Percentiles rank a stretch among this genome's conserved stretches.
These are phyloP conservation scores for Hyphodiscus sp. DNA, from an alignment of 2,329 filamentous ascomycete species.

Conservation along the genomic window DNA sequence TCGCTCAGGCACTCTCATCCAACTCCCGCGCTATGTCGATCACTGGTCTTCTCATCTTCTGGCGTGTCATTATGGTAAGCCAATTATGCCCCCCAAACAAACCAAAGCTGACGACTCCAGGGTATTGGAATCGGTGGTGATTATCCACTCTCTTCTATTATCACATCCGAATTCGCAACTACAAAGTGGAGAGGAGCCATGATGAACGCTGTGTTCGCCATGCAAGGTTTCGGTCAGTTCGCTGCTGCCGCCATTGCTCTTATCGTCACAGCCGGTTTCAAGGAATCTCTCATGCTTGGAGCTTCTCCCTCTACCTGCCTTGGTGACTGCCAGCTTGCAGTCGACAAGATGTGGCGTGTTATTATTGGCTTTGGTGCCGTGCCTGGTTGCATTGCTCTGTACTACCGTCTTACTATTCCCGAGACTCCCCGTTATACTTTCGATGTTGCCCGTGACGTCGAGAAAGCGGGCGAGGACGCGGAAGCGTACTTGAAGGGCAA, in stretches of 20 bases:
- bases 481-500: constrained; percentile 67
- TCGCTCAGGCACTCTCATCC: constrained; percentile 63
- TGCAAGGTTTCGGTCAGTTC: constrained; percentile 81
- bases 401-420: constrained; percentile 78
- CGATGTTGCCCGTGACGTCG: constrained; percentile 67
- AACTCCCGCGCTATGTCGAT: constrained; percentile 56
- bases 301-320: constrained; percentile 49
- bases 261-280: constrained; percentile 68
- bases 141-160: constrained; percentile 76
- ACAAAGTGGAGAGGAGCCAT: constrained; percentile 82
- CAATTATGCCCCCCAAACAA: neutral
- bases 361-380: constrained; percentile 78
- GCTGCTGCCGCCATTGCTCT: constrained; percentile 68
- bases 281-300: constrained; percentile 50
- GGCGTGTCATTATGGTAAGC: constrained; percentile 66
- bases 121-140: constrained; percentile 68
- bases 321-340: constrained; percentile 58
- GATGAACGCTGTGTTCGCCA: constrained; percentile 82
- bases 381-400: constrained; percentile 73
- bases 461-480: constrained; percentile 67
- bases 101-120: constrained; percentile 30
- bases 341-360: constrained; percentile 83
- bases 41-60: constrained; percentile 67
- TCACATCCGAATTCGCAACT: constrained; percentile 81
- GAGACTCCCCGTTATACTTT: constrained; percentile 87